phyloP scores from a whole-genome alignment of 2,329 filamentous ascomycete genomes.

The Fusarium sororula region DNA sequence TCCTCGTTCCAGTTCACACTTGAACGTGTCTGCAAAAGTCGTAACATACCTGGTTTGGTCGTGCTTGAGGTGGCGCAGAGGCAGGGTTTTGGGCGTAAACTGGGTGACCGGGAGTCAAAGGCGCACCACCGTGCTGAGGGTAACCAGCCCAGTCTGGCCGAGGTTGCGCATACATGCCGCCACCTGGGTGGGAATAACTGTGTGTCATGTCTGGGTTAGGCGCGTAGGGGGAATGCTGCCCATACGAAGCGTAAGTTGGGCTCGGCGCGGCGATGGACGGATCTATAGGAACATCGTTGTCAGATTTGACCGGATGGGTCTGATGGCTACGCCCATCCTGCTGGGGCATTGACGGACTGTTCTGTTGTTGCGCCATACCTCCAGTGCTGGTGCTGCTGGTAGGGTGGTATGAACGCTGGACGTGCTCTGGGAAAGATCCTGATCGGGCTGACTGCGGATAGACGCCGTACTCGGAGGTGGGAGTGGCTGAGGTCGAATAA shows the following conservation, averaged over 20 bases:
- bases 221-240: slow-evolving; percentile 87
- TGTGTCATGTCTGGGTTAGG: slow-evolving; percentile 88
- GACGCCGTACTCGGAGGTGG: slow-evolving; percentile 87
- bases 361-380: slow-evolving; percentile 96
- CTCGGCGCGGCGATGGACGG: slow-evolving; percentile 93
- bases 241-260: slow-evolving; percentile 82
- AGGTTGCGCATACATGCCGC: slow-evolving; percentile 72
- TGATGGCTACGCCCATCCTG: slow-evolving; percentile 83
- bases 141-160: slow-evolving; percentile 81
- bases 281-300: slow-evolving; percentile 99
- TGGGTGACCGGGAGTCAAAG: slow-evolving; percentile 59
- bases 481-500: slow-evolving; percentile 82
- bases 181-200: slow-evolving; percentile 71
- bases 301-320: slow-evolving; percentile 85
- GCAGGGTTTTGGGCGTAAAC: slow-evolving; percentile 66
- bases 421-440: slow-evolving; percentile 86
- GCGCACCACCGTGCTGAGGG: slow-evolving; percentile 60
- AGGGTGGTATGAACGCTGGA: slow-evolving; percentile 85
- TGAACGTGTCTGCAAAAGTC: background rate
- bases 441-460: slow-evolving; percentile 81
- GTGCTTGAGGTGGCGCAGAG: slow-evolving; percentile 59
- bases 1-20: slow-evolving; percentile 11
- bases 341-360: slow-evolving; percentile 95
- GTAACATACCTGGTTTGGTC: slow-evolving; percentile 69
- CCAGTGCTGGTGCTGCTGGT: slow-evolving; percentile 76